Percentiles rank a stretch among this genome's conserved stretches.
phyloP scores from a whole-genome alignment of 176 grass and related monocot species.

The barley (Hordeum vulgare) region MorexV3_pseudomolecules_assembly NC_058520.1:540375146-540375645 shows the following conservation, averaged over 20 bases:
- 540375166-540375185: too few relatives aligned
- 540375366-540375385: not conserved
- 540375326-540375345: not conserved
- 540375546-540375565: not conserved
- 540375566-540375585: conserved; percentile 7
- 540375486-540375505: conserved; percentile 14
- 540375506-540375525: not conserved
- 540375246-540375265: too few relatives aligned
- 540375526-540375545: conserved; percentile 8
- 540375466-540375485: not conserved
- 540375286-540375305: not conserved
- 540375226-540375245: too few relatives aligned
- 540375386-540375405: not conserved
- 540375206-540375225: too few relatives aligned
- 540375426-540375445: not conserved
- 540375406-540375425: conserved; percentile 9
- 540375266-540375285: too few relatives aligned
- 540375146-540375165: too few relatives aligned
- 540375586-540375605: conserved; percentile 20
- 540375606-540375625: not conserved
- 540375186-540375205: too few relatives aligned
- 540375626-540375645: not conserved
- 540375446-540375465: not conserved
- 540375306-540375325: not conserved
- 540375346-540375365: too few relatives aligned